These are phyloP conservation scores for Strobilomyces echinocephalus DNA, from an alignment of 768 basidiomycete genomes.

Conservation along the genomic window DNA sequence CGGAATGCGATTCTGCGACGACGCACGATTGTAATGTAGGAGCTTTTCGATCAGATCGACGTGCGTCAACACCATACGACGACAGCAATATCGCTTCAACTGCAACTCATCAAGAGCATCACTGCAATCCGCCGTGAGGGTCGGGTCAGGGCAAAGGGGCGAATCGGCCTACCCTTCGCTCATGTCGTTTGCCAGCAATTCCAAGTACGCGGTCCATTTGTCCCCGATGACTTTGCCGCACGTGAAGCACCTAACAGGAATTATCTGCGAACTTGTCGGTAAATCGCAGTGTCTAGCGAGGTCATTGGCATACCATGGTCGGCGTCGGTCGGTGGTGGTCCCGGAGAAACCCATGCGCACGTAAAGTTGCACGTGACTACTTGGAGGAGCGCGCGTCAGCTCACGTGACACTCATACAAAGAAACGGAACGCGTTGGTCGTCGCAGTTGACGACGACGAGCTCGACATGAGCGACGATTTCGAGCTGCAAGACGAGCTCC, in stretches of 20 bases:
- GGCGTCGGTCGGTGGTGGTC: constrained; percentile 5
- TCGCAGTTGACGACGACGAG: neutral
- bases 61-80: constrained; percentile 95
- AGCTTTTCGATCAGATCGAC: constrained; percentile 98
- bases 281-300: neutral
- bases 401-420: too few relatives aligned
- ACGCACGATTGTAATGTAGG: constrained; percentile 87
- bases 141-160: neutral
- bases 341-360: neutral
- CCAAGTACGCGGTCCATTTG: constrained; percentile 88
- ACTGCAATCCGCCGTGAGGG: constrained; percentile 36
- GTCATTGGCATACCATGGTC: constrained; percentile 22
- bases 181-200: constrained; percentile 72
- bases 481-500: constrained; percentile 76
- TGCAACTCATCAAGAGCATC: constrained; percentile 88
- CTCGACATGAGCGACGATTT: constrained; percentile 43
- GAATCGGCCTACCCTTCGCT: constrained; percentile 73
- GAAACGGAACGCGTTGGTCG: too few relatives aligned
- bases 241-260: constrained; percentile 93
- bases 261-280: constrained; percentile 57
- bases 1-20: constrained; percentile 26
- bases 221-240: constrained; percentile 97
- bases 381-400: too few relatives aligned
- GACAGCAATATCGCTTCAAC: constrained; percentile 91
- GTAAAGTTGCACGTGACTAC: too few relatives aligned